These are phyloP conservation scores for Fomitopsis schrenkii DNA, from an alignment of 1,284 basidiomycete genomes.

Conservation along the genomic window DNA sequence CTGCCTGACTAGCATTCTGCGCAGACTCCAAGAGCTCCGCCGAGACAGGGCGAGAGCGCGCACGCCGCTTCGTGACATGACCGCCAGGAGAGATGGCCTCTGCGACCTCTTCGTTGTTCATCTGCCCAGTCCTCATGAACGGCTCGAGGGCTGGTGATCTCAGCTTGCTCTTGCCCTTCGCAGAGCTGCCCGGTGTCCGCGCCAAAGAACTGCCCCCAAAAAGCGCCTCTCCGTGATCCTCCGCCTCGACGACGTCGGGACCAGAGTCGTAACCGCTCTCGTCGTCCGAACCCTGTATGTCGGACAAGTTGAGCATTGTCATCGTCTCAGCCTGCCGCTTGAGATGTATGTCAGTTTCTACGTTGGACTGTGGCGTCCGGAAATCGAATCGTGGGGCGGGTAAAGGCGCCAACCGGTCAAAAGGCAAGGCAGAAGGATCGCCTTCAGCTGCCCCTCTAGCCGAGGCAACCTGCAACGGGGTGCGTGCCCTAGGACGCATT, in stretches of 20 bases:
- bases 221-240: slow-evolving; percentile 22
- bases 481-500: slow-evolving; percentile 26
- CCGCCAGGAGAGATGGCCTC: slow-evolving; percentile 70
- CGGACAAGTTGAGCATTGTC: slow-evolving; percentile 58
- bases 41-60: slow-evolving; percentile 64
- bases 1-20: slow-evolving; percentile 29
- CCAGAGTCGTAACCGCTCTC: slow-evolving; percentile 48
- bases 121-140: slow-evolving; percentile 13
- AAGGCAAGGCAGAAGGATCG: slow-evolving; percentile 25
- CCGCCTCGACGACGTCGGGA: slow-evolving; percentile 36
- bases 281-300: slow-evolving; percentile 42
- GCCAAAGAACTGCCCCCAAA: slow-evolving; percentile 12
- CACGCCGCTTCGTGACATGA: slow-evolving; percentile 67
- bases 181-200: slow-evolving; percentile 20
- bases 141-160: slow-evolving; percentile 17
- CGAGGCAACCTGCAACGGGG: slow-evolving; percentile 30
- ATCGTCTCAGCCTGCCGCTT: slow-evolving; percentile 62
- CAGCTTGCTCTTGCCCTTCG: slow-evolving; percentile 35
- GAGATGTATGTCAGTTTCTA: slow-evolving; percentile 60
- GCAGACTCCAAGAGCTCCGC: slow-evolving; percentile 54
- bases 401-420: slow-evolving; percentile 64
- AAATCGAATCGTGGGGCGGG: slow-evolving; percentile 51
- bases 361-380: slow-evolving; percentile 53
- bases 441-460: slow-evolving; percentile 14
- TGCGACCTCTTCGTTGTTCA: slow-evolving; percentile 45